Conservation (phyloP, 1,284 basidiomycete species). For the Ustilago esculenta region DNA sequence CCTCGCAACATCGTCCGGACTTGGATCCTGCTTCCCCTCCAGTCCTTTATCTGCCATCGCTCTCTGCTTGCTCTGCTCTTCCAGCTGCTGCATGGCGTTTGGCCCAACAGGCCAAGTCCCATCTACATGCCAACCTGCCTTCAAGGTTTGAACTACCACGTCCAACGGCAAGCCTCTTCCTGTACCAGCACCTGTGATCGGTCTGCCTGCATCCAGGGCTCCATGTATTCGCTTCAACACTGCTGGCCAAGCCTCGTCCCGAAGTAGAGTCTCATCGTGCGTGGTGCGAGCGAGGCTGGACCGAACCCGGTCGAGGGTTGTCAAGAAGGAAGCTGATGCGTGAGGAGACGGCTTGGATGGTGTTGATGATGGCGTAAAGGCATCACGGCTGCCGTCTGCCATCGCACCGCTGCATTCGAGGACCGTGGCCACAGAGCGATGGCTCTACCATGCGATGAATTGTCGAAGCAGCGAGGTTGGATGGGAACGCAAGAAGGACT, state of each 20-base stretch:
- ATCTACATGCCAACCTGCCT: constrained; percentile 41
- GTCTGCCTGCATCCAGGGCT: constrained; percentile 26
- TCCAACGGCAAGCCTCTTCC: constrained; percentile 31
- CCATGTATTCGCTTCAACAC: constrained; percentile 30
- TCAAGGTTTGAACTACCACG: constrained; percentile 29
- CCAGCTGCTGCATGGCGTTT: constrained; percentile 22
- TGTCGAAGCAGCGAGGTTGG: too few species aligned
- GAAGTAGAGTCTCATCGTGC: constrained; percentile 10
- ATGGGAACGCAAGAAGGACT: too few species aligned
- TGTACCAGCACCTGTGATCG: constrained; percentile 33
- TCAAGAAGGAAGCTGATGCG: constrained; percentile 12
- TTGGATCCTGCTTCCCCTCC: constrained; percentile 36
- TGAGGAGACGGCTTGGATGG: neutral
- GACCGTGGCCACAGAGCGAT: too few species aligned
- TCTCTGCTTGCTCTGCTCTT: constrained; percentile 13
- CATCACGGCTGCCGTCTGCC: constrained; percentile 12
- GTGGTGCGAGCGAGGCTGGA: constrained; percentile 14
- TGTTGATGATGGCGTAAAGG: neutral
- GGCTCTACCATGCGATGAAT: too few species aligned
- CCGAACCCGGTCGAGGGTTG: constrained; percentile 11
- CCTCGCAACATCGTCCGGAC: constrained; percentile 16
- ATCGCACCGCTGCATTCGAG: constrained; percentile 12
- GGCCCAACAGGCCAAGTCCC: constrained; percentile 41
- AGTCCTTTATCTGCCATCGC: constrained; percentile 16
- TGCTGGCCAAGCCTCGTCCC: constrained; percentile 26